Evolutionary conservation across 345 rosid species (phyloP), one percentile per base, ranked within the genome.

Genomic region (Barbarea vulgaris): DNA sequence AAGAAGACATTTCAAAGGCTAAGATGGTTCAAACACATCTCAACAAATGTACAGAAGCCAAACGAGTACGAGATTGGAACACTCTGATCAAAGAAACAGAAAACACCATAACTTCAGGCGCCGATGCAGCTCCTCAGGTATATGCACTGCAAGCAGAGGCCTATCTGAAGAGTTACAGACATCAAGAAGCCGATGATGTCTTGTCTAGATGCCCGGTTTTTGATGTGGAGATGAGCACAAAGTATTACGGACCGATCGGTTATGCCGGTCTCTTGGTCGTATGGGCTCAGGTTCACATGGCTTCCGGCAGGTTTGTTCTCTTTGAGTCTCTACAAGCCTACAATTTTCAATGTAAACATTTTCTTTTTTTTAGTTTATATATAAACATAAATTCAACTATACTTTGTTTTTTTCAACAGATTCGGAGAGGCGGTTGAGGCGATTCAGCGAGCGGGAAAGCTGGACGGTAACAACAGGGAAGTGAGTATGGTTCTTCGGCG

Each of bases 141-240:
- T 90, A 81, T 78, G 94, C 96, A 52, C 77, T 94, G 79, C 92
- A 91, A 90, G 93, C 97, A 59, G 98, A 94, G 84, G 98, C 97
- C 6, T 80, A 80, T 33, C 24, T 94, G 61, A 94, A 81, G 82
- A 83, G 81, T 13, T 79, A 68, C 13, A 88, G 82, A 80, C 93
- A 91, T 79, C 91, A 90, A 75, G 92, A 90, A 14, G 98, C 98
- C 0, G 88, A 84, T 15, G 85, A 86, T 39, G 84, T 81, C 59
- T 60, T 90, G 82, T 67, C 64, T 10, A 83, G 74, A 24, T 83
- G 87, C 55, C 93, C 98, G 1, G 71, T 77, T 46, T 91, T 88
- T 22, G 83, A 83, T 2, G 82, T 57, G 0, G 95, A 90, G 58
- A 83, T 76, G 30, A 83, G 91, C 47, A 91, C 96, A 1, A 87